A percentile compares a stretch with the other conserved stretches of the same genome.
phyloP scores from a whole-genome alignment of 257 asterid species.

The Parsonsia alboflavescens region DNA sequence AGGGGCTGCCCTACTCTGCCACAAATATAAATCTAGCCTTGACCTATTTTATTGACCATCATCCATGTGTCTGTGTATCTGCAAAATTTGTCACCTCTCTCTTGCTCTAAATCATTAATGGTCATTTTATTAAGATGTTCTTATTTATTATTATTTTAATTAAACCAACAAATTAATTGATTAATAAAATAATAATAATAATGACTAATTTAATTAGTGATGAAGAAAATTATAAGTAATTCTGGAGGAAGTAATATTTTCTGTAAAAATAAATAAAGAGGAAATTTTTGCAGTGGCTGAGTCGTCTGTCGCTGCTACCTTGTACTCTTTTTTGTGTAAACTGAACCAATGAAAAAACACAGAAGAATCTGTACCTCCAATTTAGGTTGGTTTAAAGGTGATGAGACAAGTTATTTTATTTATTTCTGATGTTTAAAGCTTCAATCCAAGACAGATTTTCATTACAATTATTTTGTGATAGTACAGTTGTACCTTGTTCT shows the following conservation, averaged over 20 bases:
- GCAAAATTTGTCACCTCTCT: too few relatives aligned
- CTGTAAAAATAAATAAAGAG: too few relatives aligned
- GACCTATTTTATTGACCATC: background rate
- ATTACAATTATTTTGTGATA: background rate
- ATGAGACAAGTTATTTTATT: background rate
- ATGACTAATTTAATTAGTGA: too few relatives aligned
- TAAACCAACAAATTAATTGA: too few relatives aligned
- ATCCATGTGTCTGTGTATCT: background rate
- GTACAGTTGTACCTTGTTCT: background rate
- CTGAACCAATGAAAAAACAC: constrained; percentile 6
- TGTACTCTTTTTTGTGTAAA: background rate
- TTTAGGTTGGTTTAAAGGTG: constrained; percentile 8
- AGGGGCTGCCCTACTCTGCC: constrained; percentile 11
- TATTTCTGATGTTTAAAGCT: background rate
- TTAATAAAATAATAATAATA: too few relatives aligned
- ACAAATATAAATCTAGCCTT: constrained; percentile 1
- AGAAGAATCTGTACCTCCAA: constrained; percentile 5
- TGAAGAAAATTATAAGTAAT: too few relatives aligned
- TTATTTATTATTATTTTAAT: too few relatives aligned
- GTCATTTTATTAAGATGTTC: too few relatives aligned
- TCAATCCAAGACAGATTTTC: constrained; percentile 2
- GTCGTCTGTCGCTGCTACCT: background rate
- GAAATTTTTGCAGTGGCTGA: too few relatives aligned
- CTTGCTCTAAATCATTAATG: too few relatives aligned
- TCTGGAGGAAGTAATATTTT: too few relatives aligned